phyloP scores from a whole-genome alignment of 2,329 filamentous ascomycete species.

The Sporothrix brasiliensis region DNA sequence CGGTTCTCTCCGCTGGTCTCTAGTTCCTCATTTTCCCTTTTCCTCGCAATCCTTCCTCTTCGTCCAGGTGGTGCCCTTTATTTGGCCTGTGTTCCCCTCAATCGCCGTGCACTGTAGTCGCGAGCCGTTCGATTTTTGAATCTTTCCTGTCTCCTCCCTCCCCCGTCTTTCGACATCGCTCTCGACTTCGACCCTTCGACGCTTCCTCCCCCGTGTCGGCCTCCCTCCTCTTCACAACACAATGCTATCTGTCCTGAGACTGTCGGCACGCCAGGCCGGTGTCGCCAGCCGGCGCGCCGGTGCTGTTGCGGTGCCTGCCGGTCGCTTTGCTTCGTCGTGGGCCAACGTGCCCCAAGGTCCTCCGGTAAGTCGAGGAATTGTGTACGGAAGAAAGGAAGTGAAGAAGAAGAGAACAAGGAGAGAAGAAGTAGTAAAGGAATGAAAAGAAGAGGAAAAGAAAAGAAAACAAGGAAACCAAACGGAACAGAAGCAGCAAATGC shows the following conservation, averaged over 20 bases:
- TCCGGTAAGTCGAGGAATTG: constrained; percentile 66
- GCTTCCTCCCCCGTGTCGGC: neutral
- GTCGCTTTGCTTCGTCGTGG: constrained; percentile 77
- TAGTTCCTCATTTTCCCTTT: constrained; percentile 29
- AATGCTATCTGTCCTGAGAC: constrained; percentile 61
- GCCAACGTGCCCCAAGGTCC: constrained; percentile 89
- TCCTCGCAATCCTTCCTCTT: constrained; percentile 13
- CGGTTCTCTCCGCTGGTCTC: constrained; percentile 32
- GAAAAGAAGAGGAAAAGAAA: neutral
- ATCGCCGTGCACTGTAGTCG: neutral
- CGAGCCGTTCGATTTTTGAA: neutral
- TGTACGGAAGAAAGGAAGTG: neutral
- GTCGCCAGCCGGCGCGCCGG: constrained; percentile 43
- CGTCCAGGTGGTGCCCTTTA: constrained; percentile 15
- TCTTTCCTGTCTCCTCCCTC: neutral
- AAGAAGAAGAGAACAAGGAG: neutral
- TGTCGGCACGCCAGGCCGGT: constrained; percentile 54
- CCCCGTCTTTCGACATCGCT: neutral
- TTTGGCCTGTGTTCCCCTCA: constrained; percentile 12
- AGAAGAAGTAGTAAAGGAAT: neutral
- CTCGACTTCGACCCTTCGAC: neutral
- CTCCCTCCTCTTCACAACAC: constrained; percentile 3
- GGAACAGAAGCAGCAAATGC: no score
- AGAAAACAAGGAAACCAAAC: neutral
- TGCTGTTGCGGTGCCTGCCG: constrained; percentile 47